Conservation (phyloP, 2,329 filamentous ascomycete species). For the Ceratocystis destructans region DNA sequence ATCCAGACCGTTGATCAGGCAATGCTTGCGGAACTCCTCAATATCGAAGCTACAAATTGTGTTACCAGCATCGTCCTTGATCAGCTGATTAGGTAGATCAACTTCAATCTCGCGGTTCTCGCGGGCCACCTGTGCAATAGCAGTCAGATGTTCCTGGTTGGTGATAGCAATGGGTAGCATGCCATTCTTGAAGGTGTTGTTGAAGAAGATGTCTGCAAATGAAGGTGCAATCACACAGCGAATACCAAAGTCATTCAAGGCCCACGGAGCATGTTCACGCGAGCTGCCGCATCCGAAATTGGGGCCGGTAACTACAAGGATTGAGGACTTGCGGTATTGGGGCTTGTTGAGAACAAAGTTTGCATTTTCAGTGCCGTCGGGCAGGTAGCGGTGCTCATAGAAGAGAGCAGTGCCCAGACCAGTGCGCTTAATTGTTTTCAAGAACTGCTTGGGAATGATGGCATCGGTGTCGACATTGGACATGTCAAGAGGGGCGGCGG, state of each 20-base stretch:
- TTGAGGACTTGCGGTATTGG: slow-evolving; percentile 71
- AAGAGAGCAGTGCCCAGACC: slow-evolving; percentile 83
- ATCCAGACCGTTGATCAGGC: slow-evolving; percentile 81
- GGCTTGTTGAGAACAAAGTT: slow-evolving; percentile 84
- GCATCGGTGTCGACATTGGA: slow-evolving; percentile 96
- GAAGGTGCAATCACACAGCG: slow-evolving; percentile 83
- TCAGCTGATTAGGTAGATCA: slow-evolving; percentile 70
- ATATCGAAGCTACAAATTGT: slow-evolving; percentile 71
- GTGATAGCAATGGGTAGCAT: slow-evolving; percentile 79
- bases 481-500: slow-evolving; percentile 74
- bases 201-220: slow-evolving; percentile 74
- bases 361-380: slow-evolving; percentile 59
- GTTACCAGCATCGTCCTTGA: slow-evolving; percentile 62
- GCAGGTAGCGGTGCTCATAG: slow-evolving; percentile 65
- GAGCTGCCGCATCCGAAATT: slow-evolving; percentile 94
- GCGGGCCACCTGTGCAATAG: slow-evolving; percentile 61
- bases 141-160: slow-evolving; percentile 50
- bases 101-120: slow-evolving; percentile 77
- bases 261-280: slow-evolving; percentile 94
- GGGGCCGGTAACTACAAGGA: slow-evolving; percentile 76
- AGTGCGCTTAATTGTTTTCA: slow-evolving; percentile 97
- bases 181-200: slow-evolving; percentile 99
- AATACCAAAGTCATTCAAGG: slow-evolving; percentile 91
- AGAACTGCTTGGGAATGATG: slow-evolving; percentile 97
- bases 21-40: slow-evolving; percentile 89